Conservation (phyloP, 208 protist species). For the Leptomonas seymouri region DNA sequence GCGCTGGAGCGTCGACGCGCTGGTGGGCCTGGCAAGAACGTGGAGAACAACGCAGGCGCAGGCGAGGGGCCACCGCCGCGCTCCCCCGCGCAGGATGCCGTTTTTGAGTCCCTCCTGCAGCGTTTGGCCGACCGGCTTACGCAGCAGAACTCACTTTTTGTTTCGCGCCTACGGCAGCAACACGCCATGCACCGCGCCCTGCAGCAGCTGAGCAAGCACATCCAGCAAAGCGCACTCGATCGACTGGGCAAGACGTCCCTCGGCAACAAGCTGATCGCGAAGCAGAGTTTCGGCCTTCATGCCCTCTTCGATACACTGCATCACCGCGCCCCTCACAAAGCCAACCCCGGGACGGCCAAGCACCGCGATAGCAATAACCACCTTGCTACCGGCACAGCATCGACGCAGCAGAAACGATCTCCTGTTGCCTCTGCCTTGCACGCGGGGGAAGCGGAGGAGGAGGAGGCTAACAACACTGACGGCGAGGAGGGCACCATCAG, state of each 20-base stretch:
- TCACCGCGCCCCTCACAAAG: slow-evolving; percentile 1
- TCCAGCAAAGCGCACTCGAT: slow-evolving; percentile 44
- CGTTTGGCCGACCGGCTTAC: slow-evolving; percentile 38
- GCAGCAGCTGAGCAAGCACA: slow-evolving; percentile 34
- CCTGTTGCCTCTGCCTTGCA: neutral
- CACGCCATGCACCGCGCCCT: slow-evolving; percentile 48
- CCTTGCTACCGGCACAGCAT: neutral
- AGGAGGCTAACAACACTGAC: neutral
- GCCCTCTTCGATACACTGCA: slow-evolving; percentile 45
- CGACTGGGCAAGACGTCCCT: slow-evolving; percentile 50
- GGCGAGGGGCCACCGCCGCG: neutral
- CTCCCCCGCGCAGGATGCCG: neutral
- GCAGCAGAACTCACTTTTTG: slow-evolving; percentile 45
- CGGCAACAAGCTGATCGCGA: slow-evolving; percentile 49
- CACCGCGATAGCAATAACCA: neutral
- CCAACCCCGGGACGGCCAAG: neutral
- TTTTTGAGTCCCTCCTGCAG: slow-evolving; percentile 36
- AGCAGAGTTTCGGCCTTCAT: slow-evolving; percentile 57
- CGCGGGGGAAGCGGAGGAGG: neutral
- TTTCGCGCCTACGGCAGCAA: slow-evolving; percentile 56
- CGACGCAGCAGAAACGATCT: slow-evolving; percentile 1
- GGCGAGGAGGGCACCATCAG: neutral
- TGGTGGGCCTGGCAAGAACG: slow-evolving; percentile 2
- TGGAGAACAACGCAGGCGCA: slow-evolving; percentile 3
- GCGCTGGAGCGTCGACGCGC: slow-evolving; percentile 30